phyloP scores from a whole-genome alignment of 2,329 filamentous ascomycete species.

The Penicillium glabrum region DNA sequence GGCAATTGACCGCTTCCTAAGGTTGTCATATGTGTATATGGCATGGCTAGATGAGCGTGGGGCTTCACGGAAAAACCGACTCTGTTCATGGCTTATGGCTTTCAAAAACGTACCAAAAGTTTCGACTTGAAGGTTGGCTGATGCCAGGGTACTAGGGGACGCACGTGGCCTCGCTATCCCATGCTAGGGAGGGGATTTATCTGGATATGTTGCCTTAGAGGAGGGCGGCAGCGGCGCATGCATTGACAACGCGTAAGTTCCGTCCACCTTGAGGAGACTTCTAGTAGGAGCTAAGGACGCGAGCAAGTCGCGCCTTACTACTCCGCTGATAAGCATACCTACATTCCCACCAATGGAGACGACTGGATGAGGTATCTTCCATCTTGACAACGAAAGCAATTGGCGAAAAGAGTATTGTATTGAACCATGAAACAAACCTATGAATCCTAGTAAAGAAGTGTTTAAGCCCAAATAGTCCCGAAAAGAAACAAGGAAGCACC shows the following conservation, averaged over 20 bases:
- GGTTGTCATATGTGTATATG: no score
- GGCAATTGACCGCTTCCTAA: no score
- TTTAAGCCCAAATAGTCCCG: neutral
- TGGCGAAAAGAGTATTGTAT: neutral
- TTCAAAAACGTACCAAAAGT: no score
- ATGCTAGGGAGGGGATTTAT: no score
- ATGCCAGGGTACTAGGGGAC: no score
- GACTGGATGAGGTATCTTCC: conserved; percentile 28
- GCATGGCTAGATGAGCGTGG: no score
- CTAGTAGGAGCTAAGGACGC: conserved; percentile 32
- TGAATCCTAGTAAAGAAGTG: neutral
- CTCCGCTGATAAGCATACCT: conserved; percentile 34
- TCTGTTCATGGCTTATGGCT: no score
- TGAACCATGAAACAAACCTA: neutral
- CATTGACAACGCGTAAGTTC: conserved; percentile 33
- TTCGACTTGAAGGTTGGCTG: no score
- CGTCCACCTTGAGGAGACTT: conserved; percentile 12
- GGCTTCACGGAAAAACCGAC: no score
- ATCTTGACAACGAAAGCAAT: conserved; percentile 27
- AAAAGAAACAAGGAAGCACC: neutral
- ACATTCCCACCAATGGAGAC: conserved; percentile 34
- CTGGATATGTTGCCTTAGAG: no score
- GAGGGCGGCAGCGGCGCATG: conserved; percentile 24
- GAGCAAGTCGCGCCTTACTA: conserved; percentile 30
- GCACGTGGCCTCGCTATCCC: no score